phyloP scores from a whole-genome alignment of 2,329 filamentous ascomycete genomes.

The Nemania abortiva region DNA sequence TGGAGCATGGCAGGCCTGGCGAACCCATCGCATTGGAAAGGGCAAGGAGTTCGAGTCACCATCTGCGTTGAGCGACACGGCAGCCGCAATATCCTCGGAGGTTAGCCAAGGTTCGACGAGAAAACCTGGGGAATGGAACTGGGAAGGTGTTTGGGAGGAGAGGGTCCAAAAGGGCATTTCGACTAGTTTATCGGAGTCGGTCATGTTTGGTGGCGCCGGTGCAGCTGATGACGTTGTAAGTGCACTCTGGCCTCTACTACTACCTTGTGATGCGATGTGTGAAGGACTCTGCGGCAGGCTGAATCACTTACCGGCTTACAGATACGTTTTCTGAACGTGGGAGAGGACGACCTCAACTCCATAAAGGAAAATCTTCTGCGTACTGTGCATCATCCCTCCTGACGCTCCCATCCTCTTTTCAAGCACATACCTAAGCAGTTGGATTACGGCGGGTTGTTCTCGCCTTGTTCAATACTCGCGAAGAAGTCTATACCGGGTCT shows the following conservation, averaged over 20 bases:
- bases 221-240: constrained; percentile 79
- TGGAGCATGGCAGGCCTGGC: constrained; percentile 95
- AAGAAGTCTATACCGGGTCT: constrained; percentile 5
- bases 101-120: constrained; percentile 52
- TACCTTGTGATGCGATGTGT: constrained; percentile 15
- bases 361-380: constrained; percentile 70
- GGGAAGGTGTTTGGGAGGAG: constrained; percentile 97
- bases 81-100: constrained; percentile 42
- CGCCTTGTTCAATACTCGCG: constrained; percentile 1
- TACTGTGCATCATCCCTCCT: constrained; percentile 57
- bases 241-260: constrained; percentile 38
- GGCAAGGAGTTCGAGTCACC: constrained; percentile 55
- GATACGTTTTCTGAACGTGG: constrained; percentile 76
- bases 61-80: constrained; percentile 18
- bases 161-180: constrained; percentile 84
- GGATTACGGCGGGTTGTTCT: constrained; percentile 5
- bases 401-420: constrained; percentile 19
- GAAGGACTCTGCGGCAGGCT: background rate
- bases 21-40: constrained; percentile 71
- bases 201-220: constrained; percentile 77
- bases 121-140: constrained; percentile 90
- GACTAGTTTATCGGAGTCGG: constrained; percentile 80
- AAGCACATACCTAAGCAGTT: constrained; percentile 6
- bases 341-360: constrained; percentile 67
- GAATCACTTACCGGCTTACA: constrained; percentile 49